Base-by-base conservation (phyloP, 768 basidiomycete genomes). In the Rhodotorula paludigena region DNA sequence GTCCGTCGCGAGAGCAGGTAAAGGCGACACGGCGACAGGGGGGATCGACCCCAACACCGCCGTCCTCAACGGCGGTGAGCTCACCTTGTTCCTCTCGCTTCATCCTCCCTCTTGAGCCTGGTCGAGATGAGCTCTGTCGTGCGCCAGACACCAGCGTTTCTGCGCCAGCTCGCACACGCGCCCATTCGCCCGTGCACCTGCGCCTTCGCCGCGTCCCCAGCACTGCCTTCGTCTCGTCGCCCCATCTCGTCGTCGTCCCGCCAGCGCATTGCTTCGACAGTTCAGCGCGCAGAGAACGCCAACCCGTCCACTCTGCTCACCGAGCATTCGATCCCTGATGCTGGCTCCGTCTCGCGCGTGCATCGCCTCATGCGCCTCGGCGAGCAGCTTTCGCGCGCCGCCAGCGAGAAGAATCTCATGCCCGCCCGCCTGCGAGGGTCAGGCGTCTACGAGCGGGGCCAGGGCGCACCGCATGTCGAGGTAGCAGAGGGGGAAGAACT, bases 271-370 rank as follows among this genome's bases (percentile, higher is more conserved):
- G 25, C 53, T 18, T 38, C 53, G 25, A 54, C 10, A 20, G 48
- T 42, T 4, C 36, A 52, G 8, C 30, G 41, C n/a, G 1, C 16
- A 11, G 16, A 10, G n/a, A 23, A 55, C 10, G 51, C 25, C 30
- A 44, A 49, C 44, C 55, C 55, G 0, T 25, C 51, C 20, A 12
- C 60, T 18, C 60, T 62, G n/a, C 56, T 68, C n/a, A 47, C 49
- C 12, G 60, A 62, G 7, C 66, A 68, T 28, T 14, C 56, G 12
- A 25, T 54, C 42, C 38, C 66, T 1, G 44, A 44, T 9, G 39
- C 28, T 23, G 64, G 66, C 39, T 16, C 42, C 20, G 51, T 66
- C 8, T 48, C 56, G 2, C 59, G 69, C 25, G 48, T 70, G n/a
- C 56, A 62, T n/a, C 33, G 60, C 2, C 45, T 70, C 9, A 47